These are phyloP conservation scores for Isatis lusitanica DNA, from an alignment of 441 rosid species.

Conservation along the genomic window DNA sequence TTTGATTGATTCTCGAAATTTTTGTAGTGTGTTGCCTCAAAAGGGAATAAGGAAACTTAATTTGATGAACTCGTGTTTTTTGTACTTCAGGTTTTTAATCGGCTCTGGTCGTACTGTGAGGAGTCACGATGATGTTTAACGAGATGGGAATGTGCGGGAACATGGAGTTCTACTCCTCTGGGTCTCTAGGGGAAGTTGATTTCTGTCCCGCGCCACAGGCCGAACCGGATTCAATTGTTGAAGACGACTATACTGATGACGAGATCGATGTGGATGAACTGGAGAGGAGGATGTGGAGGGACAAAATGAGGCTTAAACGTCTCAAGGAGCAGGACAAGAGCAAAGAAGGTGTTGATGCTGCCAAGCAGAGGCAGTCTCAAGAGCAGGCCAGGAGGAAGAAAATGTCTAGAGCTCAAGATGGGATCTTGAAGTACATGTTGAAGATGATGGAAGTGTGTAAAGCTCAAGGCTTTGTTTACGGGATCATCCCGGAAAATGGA, in stretches of 20 bases:
- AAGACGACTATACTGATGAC: conserved; percentile 75
- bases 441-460: conserved; percentile 99
- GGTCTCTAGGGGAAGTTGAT: conserved; percentile 55
- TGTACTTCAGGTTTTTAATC: conserved; percentile 10
- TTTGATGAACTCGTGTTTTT: neutral
- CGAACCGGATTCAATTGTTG: conserved; percentile 55
- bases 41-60: too few species aligned
- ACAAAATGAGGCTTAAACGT: conserved; percentile 73
- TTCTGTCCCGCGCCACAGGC: conserved; percentile 34
- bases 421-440: conserved; percentile 91
- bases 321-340: conserved; percentile 75
- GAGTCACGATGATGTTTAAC: conserved; percentile 54
- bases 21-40: neutral
- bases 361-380: conserved; percentile 85
- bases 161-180: conserved; percentile 55
- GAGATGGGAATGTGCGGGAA: conserved; percentile 80
- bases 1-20: neutral
- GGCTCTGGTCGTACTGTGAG: neutral
- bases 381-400: conserved; percentile 98
- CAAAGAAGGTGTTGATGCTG: conserved; percentile 57
- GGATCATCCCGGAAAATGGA: conserved; percentile 92
- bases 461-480: conserved; percentile 96
- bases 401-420: conserved; percentile 99
- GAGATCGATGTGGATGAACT: conserved; percentile 83
- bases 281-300: conserved; percentile 93